Base-by-base conservation (phyloP, 2,329 filamentous ascomycete species). In the Botrytis sinoallii region DNA sequence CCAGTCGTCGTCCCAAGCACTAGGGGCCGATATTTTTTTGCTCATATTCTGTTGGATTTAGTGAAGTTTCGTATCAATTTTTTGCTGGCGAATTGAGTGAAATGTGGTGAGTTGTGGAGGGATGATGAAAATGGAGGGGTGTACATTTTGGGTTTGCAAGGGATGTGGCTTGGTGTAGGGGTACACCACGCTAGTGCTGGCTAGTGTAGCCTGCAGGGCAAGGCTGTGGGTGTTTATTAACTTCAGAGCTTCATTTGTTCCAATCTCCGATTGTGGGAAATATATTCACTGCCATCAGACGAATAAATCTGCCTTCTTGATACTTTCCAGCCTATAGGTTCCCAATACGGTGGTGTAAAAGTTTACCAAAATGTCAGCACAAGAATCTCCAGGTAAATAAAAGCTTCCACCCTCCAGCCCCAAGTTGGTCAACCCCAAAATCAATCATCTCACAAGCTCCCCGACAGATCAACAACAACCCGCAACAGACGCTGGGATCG, bases 1-100 rank as follows among this genome's bases (percentile, higher is more conserved):
- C 94, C 95, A 98, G 80, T 97, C 93, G 79, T 97, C 91, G 76
- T 85, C 94, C 95, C 95, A 98, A 32, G 94, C 95, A 82, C 94
- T 89, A 55, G 92, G 91, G 74, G 91, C 82, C 35, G 82, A 83
- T 66, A 78, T 76, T 78, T 85, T 84, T 84, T 80, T 81, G 74
- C 73, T 76, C 80, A 82, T n/a, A 20, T 73, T 32, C 61, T 52
- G 22, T 38, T 32, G 44, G 46, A 29, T 52, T 32, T 57, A 44
- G n/a, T 52, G 18, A 35, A 61, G 57, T 61, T 38, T 2, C 9
- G 46, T 29, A 67, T 40, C 55, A 40, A 18, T 67, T 46, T 10
- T 22, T 42, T 16, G 29, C 18, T 65, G 25, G 18, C 65, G 57
- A 55, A 64, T 57, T 67, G 12, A 42, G 52, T 48, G 55, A 73